Evolutionary conservation across 495 filamentous ascomycete species (phyloP).

Genomic region (Aspergillus nanangensis): DNA sequence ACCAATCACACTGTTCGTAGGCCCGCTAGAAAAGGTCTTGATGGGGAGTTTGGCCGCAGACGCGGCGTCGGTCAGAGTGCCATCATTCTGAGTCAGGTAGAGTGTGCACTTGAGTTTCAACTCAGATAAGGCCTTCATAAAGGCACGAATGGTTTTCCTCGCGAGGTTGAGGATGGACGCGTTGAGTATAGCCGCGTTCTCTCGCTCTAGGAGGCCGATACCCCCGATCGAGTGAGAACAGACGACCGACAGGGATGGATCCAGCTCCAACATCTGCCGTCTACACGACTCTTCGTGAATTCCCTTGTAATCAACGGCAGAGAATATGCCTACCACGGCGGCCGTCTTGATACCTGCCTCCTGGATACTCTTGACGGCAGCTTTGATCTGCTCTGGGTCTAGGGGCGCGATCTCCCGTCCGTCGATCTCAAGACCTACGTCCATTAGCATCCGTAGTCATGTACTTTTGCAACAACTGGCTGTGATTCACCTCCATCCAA

Average conservation of each 20-base stretch:
- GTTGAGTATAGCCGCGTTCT: conserved; percentile 53
- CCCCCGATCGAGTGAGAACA: conserved; percentile 37
- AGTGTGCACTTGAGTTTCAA: conserved; percentile 39
- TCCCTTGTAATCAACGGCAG: conserved; percentile 26
- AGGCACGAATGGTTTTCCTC: conserved; percentile 37
- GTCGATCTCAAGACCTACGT: conserved; percentile 34
- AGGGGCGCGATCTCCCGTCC: conserved; percentile 27
- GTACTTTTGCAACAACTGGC: not conserved
- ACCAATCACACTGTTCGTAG: conserved; percentile 49
- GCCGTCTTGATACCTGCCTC: conserved; percentile 19
- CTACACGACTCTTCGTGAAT: conserved; percentile 19
- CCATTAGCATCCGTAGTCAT: not conserved
- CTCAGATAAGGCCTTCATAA: conserved; percentile 35
- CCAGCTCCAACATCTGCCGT: conserved; percentile 10
- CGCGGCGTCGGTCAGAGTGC: conserved; percentile 41
- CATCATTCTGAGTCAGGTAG: conserved; percentile 51
- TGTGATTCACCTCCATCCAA: conserved; percentile 28
- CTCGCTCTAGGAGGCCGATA: conserved; percentile 45
- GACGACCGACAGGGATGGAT: conserved; percentile 29
- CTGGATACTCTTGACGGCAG: not conserved
- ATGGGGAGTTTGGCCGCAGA: conserved; percentile 44
- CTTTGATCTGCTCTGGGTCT: conserved; percentile 20
- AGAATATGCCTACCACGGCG: conserved; percentile 35
- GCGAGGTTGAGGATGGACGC: conserved; percentile 43
- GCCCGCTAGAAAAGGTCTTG: conserved; percentile 43